Conservation (phyloP, 345 rosid genomes). For the Ceriops tagal region DNA sequence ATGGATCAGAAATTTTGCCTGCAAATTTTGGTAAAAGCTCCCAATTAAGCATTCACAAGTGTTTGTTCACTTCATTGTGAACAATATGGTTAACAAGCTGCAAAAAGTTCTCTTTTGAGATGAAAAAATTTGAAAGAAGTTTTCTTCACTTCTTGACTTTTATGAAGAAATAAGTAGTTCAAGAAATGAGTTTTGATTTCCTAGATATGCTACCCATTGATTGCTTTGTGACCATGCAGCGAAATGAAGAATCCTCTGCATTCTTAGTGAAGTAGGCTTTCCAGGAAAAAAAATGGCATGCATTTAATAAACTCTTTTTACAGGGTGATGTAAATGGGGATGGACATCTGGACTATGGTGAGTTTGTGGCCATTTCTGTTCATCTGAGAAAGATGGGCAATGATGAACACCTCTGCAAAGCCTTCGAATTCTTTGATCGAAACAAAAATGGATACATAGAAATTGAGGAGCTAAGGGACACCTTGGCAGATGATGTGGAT, state of each 20-base stretch:
- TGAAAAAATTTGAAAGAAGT: background rate
- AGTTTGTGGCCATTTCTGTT: conserved; percentile 29
- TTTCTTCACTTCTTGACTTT: background rate
- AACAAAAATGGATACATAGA: conserved; percentile 30
- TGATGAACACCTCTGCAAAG: conserved; percentile 31
- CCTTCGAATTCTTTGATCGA: conserved; percentile 29
- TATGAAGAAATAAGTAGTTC: background rate
- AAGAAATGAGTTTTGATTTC: no score
- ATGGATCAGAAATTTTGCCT: background rate
- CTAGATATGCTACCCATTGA: background rate
- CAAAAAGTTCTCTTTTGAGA: background rate
- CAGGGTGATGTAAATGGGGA: conserved; percentile 34
- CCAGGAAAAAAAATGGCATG: no score
- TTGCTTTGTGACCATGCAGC: background rate
- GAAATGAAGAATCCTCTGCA: no score
- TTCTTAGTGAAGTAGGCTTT: no score
- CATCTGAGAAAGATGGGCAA: conserved; percentile 32
- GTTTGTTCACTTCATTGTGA: background rate
- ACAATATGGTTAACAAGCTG: background rate
- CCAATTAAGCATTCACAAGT: background rate
- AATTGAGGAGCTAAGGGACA: conserved; percentile 27
- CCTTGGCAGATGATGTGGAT: conserved; percentile 27
- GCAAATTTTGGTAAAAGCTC: background rate
- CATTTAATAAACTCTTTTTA: background rate
- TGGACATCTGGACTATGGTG: conserved; percentile 29